These are phyloP conservation scores for Isochrysis galbana DNA, from an alignment of 78 protist species.

Conservation along the genomic window DNA sequence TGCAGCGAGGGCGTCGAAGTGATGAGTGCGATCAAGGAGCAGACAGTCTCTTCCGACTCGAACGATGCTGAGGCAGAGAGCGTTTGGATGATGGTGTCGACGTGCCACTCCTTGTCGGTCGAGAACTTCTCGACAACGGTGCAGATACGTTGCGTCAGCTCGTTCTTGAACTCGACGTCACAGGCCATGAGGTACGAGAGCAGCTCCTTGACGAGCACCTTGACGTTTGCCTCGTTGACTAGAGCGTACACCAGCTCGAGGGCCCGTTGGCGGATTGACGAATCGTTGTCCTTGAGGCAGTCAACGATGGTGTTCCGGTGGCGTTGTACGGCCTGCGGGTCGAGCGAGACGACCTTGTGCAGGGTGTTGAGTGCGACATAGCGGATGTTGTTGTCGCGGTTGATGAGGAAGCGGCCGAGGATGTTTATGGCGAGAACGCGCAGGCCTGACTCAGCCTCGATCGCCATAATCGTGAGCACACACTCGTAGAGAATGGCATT, in stretches of 20 bases:
- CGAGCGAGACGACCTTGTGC: neutral
- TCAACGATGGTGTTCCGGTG: conserved; percentile 93
- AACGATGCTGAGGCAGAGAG: conserved; percentile 73
- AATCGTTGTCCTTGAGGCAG: conserved; percentile 95
- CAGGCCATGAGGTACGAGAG: conserved; percentile 68
- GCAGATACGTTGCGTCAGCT: conserved; percentile 70
- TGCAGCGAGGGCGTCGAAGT: conserved; percentile 61
- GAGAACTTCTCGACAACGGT: conserved; percentile 80
- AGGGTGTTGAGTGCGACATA: conserved; percentile 49
- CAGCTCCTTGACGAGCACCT: conserved; percentile 67
- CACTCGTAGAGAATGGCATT: conserved; percentile 95
- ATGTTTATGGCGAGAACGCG: conserved; percentile 92
- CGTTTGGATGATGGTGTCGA: conserved; percentile 86
- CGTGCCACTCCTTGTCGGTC: conserved; percentile 91
- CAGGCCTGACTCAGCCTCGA: conserved; percentile 80
- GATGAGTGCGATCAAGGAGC: conserved; percentile 61
- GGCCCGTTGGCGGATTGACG: conserved; percentile 95
- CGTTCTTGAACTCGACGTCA: conserved; percentile 77
- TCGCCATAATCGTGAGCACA: conserved; percentile 90
- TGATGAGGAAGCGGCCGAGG: conserved; percentile 90
- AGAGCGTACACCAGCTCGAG: conserved; percentile 86
- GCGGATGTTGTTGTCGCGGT: conserved; percentile 92
- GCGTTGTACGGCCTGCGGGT: conserved; percentile 85
- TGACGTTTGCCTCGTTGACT: conserved; percentile 80
- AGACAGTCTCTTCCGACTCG: conserved; percentile 76